Evolutionary conservation across 495 filamentous ascomycete genomes (phyloP).

Genomic region (Neurospora sp.): DNA sequence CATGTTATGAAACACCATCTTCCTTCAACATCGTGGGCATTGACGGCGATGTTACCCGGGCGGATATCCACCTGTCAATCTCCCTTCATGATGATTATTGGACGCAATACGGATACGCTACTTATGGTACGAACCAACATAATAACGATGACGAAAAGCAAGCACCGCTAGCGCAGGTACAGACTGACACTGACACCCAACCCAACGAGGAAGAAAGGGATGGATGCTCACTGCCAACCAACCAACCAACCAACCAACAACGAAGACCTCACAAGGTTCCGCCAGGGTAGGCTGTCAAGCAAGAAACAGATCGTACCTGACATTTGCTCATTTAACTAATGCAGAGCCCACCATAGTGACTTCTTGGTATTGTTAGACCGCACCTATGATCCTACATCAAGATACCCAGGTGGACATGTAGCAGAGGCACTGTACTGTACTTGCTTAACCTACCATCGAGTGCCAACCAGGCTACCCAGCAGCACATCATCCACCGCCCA

Average conservation of each 20-base stretch:
- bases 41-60: background rate
- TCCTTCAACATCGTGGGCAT: background rate
- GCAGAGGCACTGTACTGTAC: background rate
- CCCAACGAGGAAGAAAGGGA: background rate
- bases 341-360: background rate
- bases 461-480: too few species aligned
- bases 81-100: background rate
- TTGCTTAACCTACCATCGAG: background rate
- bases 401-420: background rate
- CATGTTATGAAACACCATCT: background rate
- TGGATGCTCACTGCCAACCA: background rate
- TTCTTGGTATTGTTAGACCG: background rate
- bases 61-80: background rate
- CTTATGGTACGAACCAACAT: background rate
- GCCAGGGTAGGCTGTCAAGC: too few species aligned
- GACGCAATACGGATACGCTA: background rate
- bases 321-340: background rate
- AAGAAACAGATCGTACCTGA: background rate
- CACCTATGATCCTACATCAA: background rate
- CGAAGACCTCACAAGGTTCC: too few species aligned
- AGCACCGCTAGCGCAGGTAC: background rate
- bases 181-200: background rate
- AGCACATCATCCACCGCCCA: background rate
- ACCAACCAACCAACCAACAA: background rate
- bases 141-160: background rate